Evolutionary conservation across 164 flowering plant genomes (phyloP).

Genomic region (Malania oleifera): DNA sequence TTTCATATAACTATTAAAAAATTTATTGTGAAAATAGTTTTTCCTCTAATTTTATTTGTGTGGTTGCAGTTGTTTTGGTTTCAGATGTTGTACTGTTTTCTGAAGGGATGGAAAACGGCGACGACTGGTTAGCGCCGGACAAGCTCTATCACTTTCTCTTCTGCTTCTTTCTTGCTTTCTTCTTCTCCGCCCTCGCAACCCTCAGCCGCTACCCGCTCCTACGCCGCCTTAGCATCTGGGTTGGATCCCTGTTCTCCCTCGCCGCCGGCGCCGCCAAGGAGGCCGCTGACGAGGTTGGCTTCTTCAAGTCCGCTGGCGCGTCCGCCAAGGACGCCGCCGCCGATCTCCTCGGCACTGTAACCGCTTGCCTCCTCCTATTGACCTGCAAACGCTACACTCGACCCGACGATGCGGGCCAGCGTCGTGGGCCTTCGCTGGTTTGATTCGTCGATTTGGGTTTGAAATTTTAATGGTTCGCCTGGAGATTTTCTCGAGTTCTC

Average conservation of each 20-base stretch:
- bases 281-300: constrained; percentile 70
- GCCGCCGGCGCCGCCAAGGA: constrained; percentile 86
- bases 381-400: constrained; percentile 13
- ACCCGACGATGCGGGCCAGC: constrained; percentile 10
- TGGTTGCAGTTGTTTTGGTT: no score
- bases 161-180: constrained; percentile 57
- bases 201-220: constrained; percentile 40
- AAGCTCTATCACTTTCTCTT: constrained; percentile 80
- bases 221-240: constrained; percentile 43
- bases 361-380: constrained; percentile 38
- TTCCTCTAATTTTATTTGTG: no score
- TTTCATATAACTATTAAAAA: no score
- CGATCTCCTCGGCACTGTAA: constrained; percentile 53
- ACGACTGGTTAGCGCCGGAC: constrained; percentile 79
- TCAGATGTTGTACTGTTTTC: neutral
- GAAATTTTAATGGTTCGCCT: neutral
- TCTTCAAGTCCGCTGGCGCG: constrained; percentile 77
- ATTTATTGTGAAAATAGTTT: no score
- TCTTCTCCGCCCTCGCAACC: constrained; percentile 34
- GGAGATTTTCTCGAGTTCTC: neutral
- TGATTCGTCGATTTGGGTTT: constrained; percentile 15
- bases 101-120: constrained; percentile 36
- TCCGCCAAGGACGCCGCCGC: constrained; percentile 68
- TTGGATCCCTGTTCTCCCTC: constrained; percentile 56
- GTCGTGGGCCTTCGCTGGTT: constrained; percentile 34